Conservation (phyloP, 2,329 filamentous ascomycete species). For the Colletotrichum chrysophilum region DNA sequence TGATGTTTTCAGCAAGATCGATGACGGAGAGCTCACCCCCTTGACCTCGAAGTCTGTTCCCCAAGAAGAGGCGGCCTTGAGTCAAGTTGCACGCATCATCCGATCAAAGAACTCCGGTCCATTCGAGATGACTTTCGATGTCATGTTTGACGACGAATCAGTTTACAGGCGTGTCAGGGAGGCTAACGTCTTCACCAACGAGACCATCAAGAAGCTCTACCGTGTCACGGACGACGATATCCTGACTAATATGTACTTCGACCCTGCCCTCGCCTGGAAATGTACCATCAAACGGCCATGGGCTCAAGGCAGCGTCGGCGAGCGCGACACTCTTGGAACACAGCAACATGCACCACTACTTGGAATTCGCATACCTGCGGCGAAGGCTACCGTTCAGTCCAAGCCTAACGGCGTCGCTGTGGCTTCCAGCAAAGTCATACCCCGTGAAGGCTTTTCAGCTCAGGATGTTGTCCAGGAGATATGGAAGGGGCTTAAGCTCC, state of each 20-base stretch:
- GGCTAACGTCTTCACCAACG: constrained; percentile 37
- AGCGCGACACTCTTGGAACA: constrained; percentile 41
- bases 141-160: constrained; percentile 46
- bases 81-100: constrained; percentile 45
- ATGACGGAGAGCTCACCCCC: not conserved
- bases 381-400: rapidly evolving
- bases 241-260: constrained; percentile 45
- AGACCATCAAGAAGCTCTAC: constrained; percentile 38
- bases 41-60: not conserved
- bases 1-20: not conserved
- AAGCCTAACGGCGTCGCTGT: not conserved
- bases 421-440: not conserved
- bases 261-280: constrained; percentile 52
- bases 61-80: not conserved
- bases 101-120: constrained; percentile 58
- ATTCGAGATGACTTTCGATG: constrained; percentile 57
- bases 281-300: constrained; percentile 42
- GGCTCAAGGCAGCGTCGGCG: constrained; percentile 39
- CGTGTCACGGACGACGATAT: constrained; percentile 31
- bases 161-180: constrained; percentile 41
- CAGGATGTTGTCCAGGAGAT: not conserved
- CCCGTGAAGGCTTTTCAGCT: not conserved
- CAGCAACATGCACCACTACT: constrained; percentile 43
- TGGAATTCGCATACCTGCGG: constrained; percentile 26
- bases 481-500: constrained; percentile 1